phyloP scores from a whole-genome alignment of 164 flowering plant genomes.

The Vitis labrusca region DNA sequence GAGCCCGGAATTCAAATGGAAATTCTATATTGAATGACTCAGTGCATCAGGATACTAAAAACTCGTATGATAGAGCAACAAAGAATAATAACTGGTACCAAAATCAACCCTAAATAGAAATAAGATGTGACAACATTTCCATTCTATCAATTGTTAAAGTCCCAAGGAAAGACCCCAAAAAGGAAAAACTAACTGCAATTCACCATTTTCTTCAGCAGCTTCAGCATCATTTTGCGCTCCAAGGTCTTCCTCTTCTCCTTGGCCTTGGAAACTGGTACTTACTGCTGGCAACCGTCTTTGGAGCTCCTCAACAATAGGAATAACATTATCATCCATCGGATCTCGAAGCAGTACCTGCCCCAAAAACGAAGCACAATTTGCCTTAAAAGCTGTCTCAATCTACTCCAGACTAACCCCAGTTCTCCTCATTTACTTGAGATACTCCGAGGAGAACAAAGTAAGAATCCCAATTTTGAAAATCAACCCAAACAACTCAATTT shows the following conservation, averaged over 20 bases:
- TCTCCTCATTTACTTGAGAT: neutral
- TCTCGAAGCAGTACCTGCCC: slow-evolving; percentile 82
- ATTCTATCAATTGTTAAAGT: neutral
- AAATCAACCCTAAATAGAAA: too few species aligned
- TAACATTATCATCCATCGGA: slow-evolving; percentile 78
- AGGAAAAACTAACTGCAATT: neutral
- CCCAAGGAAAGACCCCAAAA: too few species aligned
- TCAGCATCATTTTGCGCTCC: slow-evolving; percentile 58
- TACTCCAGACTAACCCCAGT: neutral
- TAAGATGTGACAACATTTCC: neutral
- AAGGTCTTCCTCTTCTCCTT: slow-evolving; percentile 50
- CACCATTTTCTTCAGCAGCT: slow-evolving; percentile 73
- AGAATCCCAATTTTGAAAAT: slow-evolving; percentile 8
- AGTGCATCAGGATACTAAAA: slow-evolving; percentile 1
- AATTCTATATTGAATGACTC: slow-evolving; percentile 52
- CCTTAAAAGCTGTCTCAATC: neutral
- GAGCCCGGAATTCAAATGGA: slow-evolving; percentile 94
- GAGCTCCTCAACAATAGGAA: slow-evolving; percentile 89
- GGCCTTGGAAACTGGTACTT: slow-evolving; percentile 29
- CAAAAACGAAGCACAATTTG: neutral
- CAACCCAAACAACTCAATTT: neutral
- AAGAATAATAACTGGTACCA: neutral
- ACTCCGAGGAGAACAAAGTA: slow-evolving; percentile 2
- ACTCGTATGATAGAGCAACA: neutral
- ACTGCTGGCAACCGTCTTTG: slow-evolving; percentile 62